Evolutionary conservation across 768 basidiomycete genomes (phyloP), one percentile per base, ranked within the genome.

Genomic region (Hortiboletus campestris): DNA sequence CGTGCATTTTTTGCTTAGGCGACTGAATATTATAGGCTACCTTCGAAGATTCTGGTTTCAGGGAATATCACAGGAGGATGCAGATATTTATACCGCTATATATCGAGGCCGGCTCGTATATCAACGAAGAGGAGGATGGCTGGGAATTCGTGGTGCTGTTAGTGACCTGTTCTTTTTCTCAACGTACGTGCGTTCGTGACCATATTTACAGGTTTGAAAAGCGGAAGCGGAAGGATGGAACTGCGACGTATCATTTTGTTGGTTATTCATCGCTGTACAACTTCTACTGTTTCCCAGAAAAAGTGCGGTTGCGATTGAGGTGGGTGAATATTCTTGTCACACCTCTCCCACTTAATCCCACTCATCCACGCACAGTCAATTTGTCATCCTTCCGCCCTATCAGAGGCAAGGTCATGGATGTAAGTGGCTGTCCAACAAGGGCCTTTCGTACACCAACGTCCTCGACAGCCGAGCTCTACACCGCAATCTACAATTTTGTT

Each of bases 241-340:
- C 78, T 4, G 60, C 74, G 14, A 83, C 86, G 6, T 96, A 97
- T 71, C 96, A 98, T 74, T 97, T 98, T 62, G 81, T 89, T 45
- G 96, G 96, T 11, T 99, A 96, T 72, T 90, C 93, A 4, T 93
- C 94, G 1, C 78, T 98, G 38, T 98, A 95, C 69, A 90, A 91
- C 17, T 99, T 99, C 74, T 97, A 94, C 75, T 89, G 87, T 72
- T 98, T 89, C 74, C 97, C 97, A 6, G 96, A 97, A 67, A 89
- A 81, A 66, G 84, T 89, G 53, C 84, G 97, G 31, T 65, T 98
- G 69, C 82, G 97, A 60, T 74, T 98, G 53, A 94, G 94, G 91
- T 91, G 53, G 47, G 80, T 44, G 10, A 17, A 14, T 44, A 44
- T 11, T 25, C 17, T 51, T 42, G 31, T 31, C 17, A 17, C 51